phyloP scores from a whole-genome alignment of 345 rosid species.

The Ricinus communis region DNA sequence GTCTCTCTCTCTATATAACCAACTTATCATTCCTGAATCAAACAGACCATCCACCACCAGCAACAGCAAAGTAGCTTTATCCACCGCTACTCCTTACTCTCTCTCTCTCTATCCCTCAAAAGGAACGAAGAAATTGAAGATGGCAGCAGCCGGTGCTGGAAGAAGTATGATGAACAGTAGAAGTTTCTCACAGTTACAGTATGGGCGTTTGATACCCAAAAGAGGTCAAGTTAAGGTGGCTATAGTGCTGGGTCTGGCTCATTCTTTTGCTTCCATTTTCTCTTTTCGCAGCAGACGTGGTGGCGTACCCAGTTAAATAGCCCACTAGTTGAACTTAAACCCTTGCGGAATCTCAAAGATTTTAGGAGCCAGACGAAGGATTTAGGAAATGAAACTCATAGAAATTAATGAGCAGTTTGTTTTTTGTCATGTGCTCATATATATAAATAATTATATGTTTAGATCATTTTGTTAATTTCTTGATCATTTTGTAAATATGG shows the following conservation, averaged over 20 bases:
- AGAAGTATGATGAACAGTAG: slow-evolving; percentile 16
- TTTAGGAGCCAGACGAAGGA: too few species aligned
- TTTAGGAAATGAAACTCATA: too few species aligned
- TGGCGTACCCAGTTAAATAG: not conserved
- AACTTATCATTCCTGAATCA: too few species aligned
- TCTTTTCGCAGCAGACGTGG: slow-evolving; percentile 10
- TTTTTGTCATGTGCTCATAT: not conserved
- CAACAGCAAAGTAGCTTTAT: too few species aligned
- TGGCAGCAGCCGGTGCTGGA: slow-evolving; percentile 2
- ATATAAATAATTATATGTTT: too few species aligned
- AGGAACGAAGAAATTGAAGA: not conserved
- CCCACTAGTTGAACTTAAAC: not conserved
- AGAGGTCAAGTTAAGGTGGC: slow-evolving; percentile 51
- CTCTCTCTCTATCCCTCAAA: not conserved
- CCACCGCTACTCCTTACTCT: too few species aligned
- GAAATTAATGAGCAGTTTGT: not conserved
- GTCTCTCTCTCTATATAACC: not conserved
- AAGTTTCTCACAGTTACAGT: not conserved
- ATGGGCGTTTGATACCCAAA: slow-evolving; percentile 42
- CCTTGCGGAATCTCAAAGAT: not conserved
- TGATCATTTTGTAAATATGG: not conserved
- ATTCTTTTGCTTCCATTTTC: slow-evolving; percentile 47
- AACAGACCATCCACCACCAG: too few species aligned
- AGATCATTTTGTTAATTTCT: too few species aligned
- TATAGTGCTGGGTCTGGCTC: slow-evolving; percentile 48